phyloP scores from a whole-genome alignment of 148 eudicot species.

The Hydrangea macrophylla region DNA sequence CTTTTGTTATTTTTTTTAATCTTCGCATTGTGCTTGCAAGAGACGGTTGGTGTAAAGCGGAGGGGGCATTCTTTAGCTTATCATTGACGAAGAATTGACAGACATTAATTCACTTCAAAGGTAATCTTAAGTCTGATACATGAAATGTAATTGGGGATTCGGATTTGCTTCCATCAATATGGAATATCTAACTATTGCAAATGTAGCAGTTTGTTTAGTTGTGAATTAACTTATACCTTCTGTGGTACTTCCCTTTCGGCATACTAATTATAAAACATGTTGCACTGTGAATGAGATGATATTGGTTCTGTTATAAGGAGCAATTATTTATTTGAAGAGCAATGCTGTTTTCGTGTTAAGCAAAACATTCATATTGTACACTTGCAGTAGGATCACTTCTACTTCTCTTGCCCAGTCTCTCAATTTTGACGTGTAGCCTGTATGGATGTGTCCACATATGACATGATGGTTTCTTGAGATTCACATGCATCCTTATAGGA shows the following conservation, averaged over 20 bases:
- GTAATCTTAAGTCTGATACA: slow-evolving; percentile 40
- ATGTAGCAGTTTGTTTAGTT: slow-evolving; percentile 1
- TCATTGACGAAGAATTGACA: slow-evolving; percentile 52
- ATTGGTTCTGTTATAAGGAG: background rate
- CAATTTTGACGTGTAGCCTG: background rate
- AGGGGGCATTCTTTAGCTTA: slow-evolving; percentile 60
- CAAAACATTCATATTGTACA: background rate
- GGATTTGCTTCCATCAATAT: slow-evolving; percentile 17
- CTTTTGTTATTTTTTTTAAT: slow-evolving; percentile 38
- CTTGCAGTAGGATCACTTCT: background rate
- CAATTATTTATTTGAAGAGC: background rate
- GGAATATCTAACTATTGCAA: slow-evolving; percentile 11
- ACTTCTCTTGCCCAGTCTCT: background rate
- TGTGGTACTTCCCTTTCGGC: background rate
- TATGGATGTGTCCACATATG: background rate
- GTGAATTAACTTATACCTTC: background rate
- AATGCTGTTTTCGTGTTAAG: background rate
- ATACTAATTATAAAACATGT: background rate
- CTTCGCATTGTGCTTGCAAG: slow-evolving; percentile 68
- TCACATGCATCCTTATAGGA: background rate
- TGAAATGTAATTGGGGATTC: slow-evolving; percentile 11
- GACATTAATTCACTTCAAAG: slow-evolving; percentile 34
- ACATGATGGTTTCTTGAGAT: background rate
- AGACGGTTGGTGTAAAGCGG: slow-evolving; percentile 62
- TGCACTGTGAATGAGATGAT: background rate